Base-by-base conservation (phyloP, 1,139 yeast genomes). In the Sugiyamaella neomexicana region DNA sequence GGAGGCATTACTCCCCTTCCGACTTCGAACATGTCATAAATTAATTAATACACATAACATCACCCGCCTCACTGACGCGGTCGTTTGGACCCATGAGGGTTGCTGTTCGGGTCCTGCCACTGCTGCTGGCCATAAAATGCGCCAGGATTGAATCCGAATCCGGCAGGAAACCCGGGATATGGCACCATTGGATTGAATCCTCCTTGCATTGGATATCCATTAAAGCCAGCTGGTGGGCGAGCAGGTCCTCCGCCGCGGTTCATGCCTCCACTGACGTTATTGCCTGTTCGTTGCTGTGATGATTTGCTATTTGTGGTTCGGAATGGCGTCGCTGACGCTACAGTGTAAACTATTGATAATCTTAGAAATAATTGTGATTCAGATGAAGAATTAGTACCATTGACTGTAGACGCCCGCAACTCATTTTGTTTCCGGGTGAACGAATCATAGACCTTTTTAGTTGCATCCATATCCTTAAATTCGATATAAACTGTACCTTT, bases 401-500 rank as follows among this genome's bases (percentile, higher is more conserved):
- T 5, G 25, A 20, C 5, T 20, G 25, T 20, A 3, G 25, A 20
- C 6, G 9, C 6, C 16, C 34, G 34, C 27, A 27, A 25, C 27
- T 49, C 46, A 5, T 38, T 25, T 25, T 49, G 52, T 20, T 23
- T 13, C 3, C 17, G 10, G 6, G 15, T 16, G 4, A 49, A 41
- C n/a, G 41, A 42, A 25, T 49, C 52, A 12, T 34, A 41, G 2
- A 59, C 54, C 2, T 43, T 45, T 20, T 49, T 48, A 4, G 67
- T 60, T 4, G 59, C 56, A 23, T 55, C 58, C 23, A 45, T 38
- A 5, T 47, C 44, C 10, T 46, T 29, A 47, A 61, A 51, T 36
- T 64, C 63, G 20, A 62, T 39, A 51, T 58, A 62, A 1, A 62
- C 65, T 7, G 52, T 56, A 3, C 72, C 72, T 53, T 67, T 64